Evolutionary conservation across 768 basidiomycete genomes (phyloP).

Genomic region (Steccherinum ochraceum): DNA sequence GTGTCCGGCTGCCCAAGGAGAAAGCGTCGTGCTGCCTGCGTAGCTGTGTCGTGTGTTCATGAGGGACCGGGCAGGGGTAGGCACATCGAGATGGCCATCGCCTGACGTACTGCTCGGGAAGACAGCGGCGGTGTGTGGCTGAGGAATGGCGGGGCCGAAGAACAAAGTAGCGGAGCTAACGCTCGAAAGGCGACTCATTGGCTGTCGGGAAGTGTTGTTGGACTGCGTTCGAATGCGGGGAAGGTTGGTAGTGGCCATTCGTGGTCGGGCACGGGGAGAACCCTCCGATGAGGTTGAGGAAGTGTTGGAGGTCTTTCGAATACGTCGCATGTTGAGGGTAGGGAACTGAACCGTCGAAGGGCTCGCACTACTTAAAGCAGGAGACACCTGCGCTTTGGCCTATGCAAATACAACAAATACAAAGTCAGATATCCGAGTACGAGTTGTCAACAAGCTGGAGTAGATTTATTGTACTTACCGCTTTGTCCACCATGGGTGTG

Average conservation of each 20-base stretch:
- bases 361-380: constrained; percentile 2
- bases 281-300: constrained; percentile 43
- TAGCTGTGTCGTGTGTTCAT: constrained; percentile 57
- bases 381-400: neutral
- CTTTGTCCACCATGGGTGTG: constrained; percentile 23
- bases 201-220: constrained; percentile 29
- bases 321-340: constrained; percentile 26
- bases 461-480: constrained; percentile 9
- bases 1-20: constrained; percentile 6
- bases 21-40: constrained; percentile 36
- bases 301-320: constrained; percentile 31
- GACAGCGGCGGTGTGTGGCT: constrained; percentile 5
- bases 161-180: constrained; percentile 55
- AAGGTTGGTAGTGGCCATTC: constrained; percentile 35
- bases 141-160: constrained; percentile 52
- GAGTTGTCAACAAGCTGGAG: neutral
- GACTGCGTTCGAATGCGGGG: constrained; percentile 27
- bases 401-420: neutral
- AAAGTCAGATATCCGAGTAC: neutral
- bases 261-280: constrained; percentile 50
- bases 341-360: constrained; percentile 26
- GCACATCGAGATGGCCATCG: constrained; percentile 2
- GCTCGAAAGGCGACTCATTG: constrained; percentile 47
- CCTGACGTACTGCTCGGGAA: constrained; percentile 5
- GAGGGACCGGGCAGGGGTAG: constrained; percentile 20